A percentile compares a stretch with the other conserved stretches of the same genome.
phyloP scores from a whole-genome alignment of 805 yeast genomes.

The Metschnikowia similis region DNA sequence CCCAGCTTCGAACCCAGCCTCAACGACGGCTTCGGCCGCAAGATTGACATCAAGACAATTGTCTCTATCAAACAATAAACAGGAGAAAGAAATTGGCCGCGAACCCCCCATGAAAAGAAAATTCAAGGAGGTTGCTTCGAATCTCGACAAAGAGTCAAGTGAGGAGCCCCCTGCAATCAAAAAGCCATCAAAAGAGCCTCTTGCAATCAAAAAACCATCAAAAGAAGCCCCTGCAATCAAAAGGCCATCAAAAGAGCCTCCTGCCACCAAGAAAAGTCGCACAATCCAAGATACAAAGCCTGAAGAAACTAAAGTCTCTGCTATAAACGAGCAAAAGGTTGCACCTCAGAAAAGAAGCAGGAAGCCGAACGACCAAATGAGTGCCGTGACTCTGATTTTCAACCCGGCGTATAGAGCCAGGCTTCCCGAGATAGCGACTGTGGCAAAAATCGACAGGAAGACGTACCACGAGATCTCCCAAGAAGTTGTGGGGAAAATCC shows the following conservation, averaged over 20 bases:
- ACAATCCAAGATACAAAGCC: not conserved
- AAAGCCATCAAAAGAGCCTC: not conserved
- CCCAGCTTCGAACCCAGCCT: slow-evolving; percentile 1
- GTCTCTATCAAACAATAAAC: slow-evolving; percentile 6
- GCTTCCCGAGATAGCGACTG: slow-evolving; percentile 10
- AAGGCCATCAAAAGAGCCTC: not conserved
- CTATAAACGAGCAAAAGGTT: not conserved
- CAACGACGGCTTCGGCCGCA: not conserved
- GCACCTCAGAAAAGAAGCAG: slow-evolving; percentile 5
- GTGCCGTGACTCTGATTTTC: slow-evolving; percentile 17
- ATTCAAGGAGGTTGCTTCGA: not conserved
- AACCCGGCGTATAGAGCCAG: slow-evolving; percentile 18
- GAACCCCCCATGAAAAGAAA: not conserved
- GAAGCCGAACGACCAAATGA: slow-evolving; percentile 12
- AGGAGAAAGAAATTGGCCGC: not conserved
- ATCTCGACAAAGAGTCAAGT: not conserved
- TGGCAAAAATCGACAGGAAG: slow-evolving; percentile 20
- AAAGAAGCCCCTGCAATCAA: not conserved
- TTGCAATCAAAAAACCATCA: not conserved
- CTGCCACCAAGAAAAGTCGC: not conserved
- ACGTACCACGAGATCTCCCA: slow-evolving; percentile 14
- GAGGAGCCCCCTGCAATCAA: not conserved
- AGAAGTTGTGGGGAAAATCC: slow-evolving; percentile 13
- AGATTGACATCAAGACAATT: slow-evolving; percentile 10
- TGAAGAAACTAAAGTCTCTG: not conserved